Conservation (phyloP, 768 basidiomycete species). For the Trametes elegans region DNA sequence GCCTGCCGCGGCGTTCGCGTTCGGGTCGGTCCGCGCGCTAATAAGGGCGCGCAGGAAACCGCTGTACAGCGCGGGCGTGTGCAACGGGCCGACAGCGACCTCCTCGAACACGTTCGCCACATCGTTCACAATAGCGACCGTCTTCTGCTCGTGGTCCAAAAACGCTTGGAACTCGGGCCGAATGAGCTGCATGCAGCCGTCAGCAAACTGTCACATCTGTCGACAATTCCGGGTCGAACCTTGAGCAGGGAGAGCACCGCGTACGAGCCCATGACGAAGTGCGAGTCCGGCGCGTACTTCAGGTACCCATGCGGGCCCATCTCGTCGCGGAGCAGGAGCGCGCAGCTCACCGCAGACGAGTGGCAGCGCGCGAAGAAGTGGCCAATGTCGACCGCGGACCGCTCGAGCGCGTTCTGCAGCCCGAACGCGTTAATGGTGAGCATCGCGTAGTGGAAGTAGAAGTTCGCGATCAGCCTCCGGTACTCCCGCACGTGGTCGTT, state of each 20-base stretch:
- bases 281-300: conserved; percentile 85
- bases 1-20: conserved; percentile 11
- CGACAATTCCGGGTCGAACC: conserved; percentile 39
- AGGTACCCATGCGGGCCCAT: conserved; percentile 75
- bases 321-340: conserved; percentile 71
- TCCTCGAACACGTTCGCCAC: conserved; percentile 78
- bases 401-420: conserved; percentile 92
- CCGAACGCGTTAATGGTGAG: conserved; percentile 96
- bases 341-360: conserved; percentile 66
- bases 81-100: conserved; percentile 72
- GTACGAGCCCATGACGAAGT: conserved; percentile 91
- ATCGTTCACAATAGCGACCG: conserved; percentile 69
- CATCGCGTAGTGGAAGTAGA: conserved; percentile 83
- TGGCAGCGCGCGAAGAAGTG: conserved; percentile 85
- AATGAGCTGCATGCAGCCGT: conserved; percentile 53
- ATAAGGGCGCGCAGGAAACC: conserved; percentile 78
- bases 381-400: conserved; percentile 64
- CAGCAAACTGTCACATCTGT: no score
- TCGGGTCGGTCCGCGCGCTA: conserved; percentile 43
- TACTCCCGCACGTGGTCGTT: conserved; percentile 36
- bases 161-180: conserved; percentile 81
- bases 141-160: conserved; percentile 70
- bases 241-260: conserved; percentile 91
- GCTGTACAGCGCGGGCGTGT: conserved; percentile 90
- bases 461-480: conserved; percentile 54